A percentile compares a stretch with the other conserved stretches of the same genome.
Evolutionary conservation across 768 basidiomycete species (phyloP).

Genomic region (Terana coerulea): DNA sequence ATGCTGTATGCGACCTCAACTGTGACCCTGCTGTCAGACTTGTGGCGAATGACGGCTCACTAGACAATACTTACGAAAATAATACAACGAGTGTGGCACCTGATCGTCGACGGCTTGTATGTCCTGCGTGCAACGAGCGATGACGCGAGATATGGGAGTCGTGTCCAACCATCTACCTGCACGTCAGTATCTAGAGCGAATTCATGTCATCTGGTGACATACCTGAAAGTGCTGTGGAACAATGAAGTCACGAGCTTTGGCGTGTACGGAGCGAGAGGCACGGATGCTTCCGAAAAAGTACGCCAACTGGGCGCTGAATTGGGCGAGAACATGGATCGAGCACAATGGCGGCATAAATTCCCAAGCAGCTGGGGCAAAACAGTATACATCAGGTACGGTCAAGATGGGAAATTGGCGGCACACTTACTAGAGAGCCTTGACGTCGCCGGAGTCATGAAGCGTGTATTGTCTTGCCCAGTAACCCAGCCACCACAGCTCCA

Average conservation of each 20-base stretch:
- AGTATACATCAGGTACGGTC: constrained; percentile 1
- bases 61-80: neutral
- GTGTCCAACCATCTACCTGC: constrained; percentile 45
- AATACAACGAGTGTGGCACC: constrained; percentile 1
- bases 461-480: constrained; percentile 34
- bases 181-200: neutral
- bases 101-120: constrained; percentile 33
- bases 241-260: constrained; percentile 27
- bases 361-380: constrained; percentile 24
- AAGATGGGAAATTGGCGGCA: too few species aligned
- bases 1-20: constrained; percentile 31
- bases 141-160: constrained; percentile 54
- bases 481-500: constrained; percentile 34
- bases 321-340: constrained; percentile 17
- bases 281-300: constrained; percentile 28
- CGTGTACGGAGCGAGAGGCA: constrained; percentile 30
- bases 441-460: constrained; percentile 20
- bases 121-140: constrained; percentile 66
- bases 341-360: constrained; percentile 24
- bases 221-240: constrained; percentile 29
- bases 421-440: constrained; percentile 29
- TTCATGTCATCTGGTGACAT: neutral
- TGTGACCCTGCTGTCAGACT: neutral
- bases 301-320: constrained; percentile 18
- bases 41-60: constrained; percentile 9